Evolutionary conservation across 768 basidiomycete genomes (phyloP).

Genomic region (Panellus pusillus): DNA sequence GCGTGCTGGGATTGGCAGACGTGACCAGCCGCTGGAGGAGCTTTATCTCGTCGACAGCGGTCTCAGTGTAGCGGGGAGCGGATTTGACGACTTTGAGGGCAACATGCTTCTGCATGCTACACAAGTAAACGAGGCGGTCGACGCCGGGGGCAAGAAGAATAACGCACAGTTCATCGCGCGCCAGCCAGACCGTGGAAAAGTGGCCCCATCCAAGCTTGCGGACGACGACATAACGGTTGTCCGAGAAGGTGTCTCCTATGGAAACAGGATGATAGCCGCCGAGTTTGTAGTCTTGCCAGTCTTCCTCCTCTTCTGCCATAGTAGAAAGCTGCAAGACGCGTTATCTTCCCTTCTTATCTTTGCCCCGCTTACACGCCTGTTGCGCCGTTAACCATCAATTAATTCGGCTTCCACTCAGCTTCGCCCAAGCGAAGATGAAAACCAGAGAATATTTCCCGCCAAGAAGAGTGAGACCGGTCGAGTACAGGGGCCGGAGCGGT

Average conservation of each 20-base stretch:
- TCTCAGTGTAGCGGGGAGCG: conserved; percentile 96
- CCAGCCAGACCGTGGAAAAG: conserved; percentile 51
- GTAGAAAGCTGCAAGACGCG: neutral
- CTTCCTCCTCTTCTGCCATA: conserved; percentile 23
- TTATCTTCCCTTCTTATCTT: conserved; percentile 21
- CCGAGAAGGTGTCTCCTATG: conserved; percentile 28
- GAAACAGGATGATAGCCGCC: conserved; percentile 36
- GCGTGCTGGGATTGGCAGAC: conserved; percentile 35
- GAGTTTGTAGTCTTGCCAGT: conserved; percentile 20
- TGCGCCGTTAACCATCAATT: conserved; percentile 10
- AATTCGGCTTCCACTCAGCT: neutral
- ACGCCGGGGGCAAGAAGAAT: neutral
- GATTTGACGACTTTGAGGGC: conserved; percentile 73
- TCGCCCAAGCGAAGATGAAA: no score
- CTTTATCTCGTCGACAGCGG: conserved; percentile 98
- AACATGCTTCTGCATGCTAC: conserved; percentile 42
- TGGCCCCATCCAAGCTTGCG: conserved; percentile 57
- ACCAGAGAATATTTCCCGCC: no score
- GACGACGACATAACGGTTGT: conserved; percentile 46
- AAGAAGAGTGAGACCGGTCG: no score
- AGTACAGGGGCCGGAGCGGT: no score
- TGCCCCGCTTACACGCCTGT: conserved; percentile 3
- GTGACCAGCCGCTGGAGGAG: conserved; percentile 94
- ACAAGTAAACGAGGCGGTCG: conserved; percentile 41
- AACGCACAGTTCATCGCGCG: conserved; percentile 34